Evolutionary conservation across 2,329 filamentous ascomycete genomes (phyloP).

Genomic region (Ophiocordyceps sinensis): DNA sequence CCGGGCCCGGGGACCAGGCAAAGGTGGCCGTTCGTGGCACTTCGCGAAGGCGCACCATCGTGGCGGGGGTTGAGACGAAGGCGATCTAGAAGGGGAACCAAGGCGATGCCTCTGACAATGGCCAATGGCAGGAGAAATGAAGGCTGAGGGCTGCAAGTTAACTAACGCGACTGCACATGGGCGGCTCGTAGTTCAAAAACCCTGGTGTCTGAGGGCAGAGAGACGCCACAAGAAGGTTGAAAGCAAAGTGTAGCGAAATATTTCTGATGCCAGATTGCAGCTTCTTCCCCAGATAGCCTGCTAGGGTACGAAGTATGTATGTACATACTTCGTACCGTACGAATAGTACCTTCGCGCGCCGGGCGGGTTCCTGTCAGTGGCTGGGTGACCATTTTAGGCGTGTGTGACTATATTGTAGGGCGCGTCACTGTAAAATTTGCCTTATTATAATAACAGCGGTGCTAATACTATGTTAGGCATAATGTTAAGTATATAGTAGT

Average conservation of each 20-base stretch:
- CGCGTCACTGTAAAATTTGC: too few species aligned
- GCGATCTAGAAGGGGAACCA: background rate
- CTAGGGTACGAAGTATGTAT: too few species aligned
- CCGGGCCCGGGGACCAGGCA: constrained; percentile 79
- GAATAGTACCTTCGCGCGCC: too few species aligned
- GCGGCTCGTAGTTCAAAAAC: constrained; percentile 7
- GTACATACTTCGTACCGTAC: too few species aligned
- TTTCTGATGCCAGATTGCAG: constrained; percentile 32
- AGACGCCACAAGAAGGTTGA: constrained; percentile 1
- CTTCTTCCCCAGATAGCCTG: too few species aligned
- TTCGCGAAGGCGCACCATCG: constrained; percentile 92
- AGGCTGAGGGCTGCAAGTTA: background rate
- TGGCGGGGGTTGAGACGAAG: constrained; percentile 12
- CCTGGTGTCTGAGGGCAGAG: constrained; percentile 15
- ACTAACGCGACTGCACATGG: constrained; percentile 8
- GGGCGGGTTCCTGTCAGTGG: too few species aligned
- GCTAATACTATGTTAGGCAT: too few species aligned
- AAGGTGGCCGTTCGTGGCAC: constrained; percentile 95
- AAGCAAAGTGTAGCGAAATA: constrained; percentile 2
- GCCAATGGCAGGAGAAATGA: constrained; percentile 4
- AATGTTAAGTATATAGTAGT: too few species aligned
- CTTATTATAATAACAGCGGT: too few species aligned
- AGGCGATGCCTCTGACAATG: constrained; percentile 2
- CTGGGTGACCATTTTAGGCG: too few species aligned
- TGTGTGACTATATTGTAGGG: too few species aligned